phyloP scores from a whole-genome alignment of 2,329 filamentous ascomycete species.

The Graphiopsis chlorocephala region DNA sequence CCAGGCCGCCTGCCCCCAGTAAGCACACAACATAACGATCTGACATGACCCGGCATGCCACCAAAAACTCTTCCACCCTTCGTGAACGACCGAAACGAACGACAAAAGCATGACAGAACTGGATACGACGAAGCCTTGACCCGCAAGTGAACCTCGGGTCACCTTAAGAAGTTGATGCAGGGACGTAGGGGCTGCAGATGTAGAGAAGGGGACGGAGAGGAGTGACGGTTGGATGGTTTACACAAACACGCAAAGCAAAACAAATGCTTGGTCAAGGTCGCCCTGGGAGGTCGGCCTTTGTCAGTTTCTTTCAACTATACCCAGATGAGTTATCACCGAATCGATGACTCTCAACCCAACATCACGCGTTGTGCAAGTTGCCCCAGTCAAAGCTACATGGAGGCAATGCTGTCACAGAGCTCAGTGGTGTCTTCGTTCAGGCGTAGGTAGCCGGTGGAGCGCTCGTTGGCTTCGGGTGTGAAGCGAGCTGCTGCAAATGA shows the following conservation, averaged over 20 bases:
- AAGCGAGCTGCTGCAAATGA: neutral
- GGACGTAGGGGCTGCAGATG: slow-evolving; percentile 11
- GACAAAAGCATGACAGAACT: slow-evolving; percentile 5
- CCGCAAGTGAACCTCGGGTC: neutral
- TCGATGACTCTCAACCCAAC: slow-evolving; percentile 1
- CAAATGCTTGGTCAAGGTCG: slow-evolving; percentile 12
- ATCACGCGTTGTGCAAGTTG: neutral
- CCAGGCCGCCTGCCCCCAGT: slow-evolving; percentile 89
- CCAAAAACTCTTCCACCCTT: slow-evolving; percentile 16
- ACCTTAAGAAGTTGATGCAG: slow-evolving; percentile 14
- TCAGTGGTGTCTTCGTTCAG: neutral
- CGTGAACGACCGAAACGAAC: slow-evolving; percentile 8
- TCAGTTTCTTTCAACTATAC: slow-evolving; percentile 10
- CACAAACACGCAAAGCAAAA: neutral
- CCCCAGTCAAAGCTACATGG: neutral
- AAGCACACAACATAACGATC: slow-evolving; percentile 35
- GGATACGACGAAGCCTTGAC: slow-evolving; percentile 10
- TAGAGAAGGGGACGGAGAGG: slow-evolving; percentile 6
- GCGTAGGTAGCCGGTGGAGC: neutral
- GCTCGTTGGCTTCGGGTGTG: neutral
- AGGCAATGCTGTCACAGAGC: neutral
- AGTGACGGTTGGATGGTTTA: slow-evolving; percentile 10
- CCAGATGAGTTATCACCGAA: slow-evolving; percentile 1
- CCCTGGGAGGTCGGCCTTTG: slow-evolving; percentile 7
- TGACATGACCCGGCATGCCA: slow-evolving; percentile 16